Evolutionary conservation across 768 basidiomycete genomes (phyloP).

Genomic region (Pisolithus tinctorius): DNA sequence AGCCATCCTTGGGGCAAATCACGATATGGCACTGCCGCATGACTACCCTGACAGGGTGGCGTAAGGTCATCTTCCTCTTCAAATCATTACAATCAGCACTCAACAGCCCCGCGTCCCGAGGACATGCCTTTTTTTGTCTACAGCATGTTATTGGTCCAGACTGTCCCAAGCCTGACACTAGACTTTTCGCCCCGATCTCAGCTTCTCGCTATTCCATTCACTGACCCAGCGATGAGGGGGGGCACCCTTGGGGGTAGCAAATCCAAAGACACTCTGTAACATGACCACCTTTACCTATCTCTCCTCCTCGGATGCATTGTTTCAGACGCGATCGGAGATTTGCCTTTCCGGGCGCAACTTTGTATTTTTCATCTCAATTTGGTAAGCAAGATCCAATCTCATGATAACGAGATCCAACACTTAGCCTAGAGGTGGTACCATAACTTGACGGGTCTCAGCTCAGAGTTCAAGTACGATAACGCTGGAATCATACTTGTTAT

Average conservation of each 20-base stretch:
- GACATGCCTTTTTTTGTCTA: neutral
- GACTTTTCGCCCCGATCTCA: neutral
- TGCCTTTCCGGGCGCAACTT: neutral
- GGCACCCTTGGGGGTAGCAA: neutral
- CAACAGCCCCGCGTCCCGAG: neutral
- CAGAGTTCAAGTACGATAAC: too few relatives aligned
- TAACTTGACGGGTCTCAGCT: too few relatives aligned
- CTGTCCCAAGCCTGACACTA: neutral
- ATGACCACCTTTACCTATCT: neutral
- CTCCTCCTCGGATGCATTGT: neutral
- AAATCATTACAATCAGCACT: neutral
- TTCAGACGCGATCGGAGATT: neutral
- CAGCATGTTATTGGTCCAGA: neutral
- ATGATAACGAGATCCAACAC: neutral
- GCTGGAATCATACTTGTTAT: too few relatives aligned
- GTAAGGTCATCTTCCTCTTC: neutral
- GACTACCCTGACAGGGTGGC: neutral
- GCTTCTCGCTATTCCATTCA: neutral
- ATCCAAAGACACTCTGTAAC: neutral
- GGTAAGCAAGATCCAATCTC: neutral
- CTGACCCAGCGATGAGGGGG: neutral
- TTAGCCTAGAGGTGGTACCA: neutral
- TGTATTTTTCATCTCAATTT: neutral
- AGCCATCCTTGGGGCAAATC: neutral
- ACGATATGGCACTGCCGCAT: neutral